phyloP scores from a whole-genome alignment of 352 stramenopile species.

The Salisapilia sapeloensis region DNA sequence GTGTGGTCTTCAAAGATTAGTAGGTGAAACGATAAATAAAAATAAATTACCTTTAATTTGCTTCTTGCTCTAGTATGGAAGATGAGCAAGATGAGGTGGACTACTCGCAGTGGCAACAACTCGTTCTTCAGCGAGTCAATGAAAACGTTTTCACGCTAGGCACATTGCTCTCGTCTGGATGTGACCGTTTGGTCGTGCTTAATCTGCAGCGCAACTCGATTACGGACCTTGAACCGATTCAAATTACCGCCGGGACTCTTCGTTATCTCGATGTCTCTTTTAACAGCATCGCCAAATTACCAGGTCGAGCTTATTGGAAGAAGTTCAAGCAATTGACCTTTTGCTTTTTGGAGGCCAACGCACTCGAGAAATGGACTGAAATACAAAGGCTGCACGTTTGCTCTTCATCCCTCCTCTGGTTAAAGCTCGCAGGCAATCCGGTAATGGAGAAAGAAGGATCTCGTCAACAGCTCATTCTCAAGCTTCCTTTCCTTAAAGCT shows the following conservation, averaged over 20 bases:
- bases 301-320: constrained; percentile 24
- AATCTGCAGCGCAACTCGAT: constrained; percentile 45
- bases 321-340: constrained; percentile 24
- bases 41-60: too few species aligned
- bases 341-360: constrained; percentile 44
- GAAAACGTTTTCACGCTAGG: constrained; percentile 15
- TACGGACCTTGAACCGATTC: constrained; percentile 29
- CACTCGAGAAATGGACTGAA: constrained; percentile 22
- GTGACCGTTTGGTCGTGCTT: constrained; percentile 35
- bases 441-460: constrained; percentile 31
- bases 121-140: constrained; percentile 30
- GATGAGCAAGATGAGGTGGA: constrained; percentile 4
- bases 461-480: constrained; percentile 51
- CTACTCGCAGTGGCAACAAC: constrained; percentile 20
- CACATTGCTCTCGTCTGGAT: constrained; percentile 15
- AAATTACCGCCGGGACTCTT: constrained; percentile 16
- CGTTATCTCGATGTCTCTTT: constrained; percentile 36
- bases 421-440: constrained; percentile 38
- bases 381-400: constrained; percentile 26
- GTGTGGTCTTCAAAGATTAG: too few species aligned
- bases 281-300: constrained; percentile 31
- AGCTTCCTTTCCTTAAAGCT: constrained; percentile 32
- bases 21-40: too few species aligned
- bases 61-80: too few species aligned
- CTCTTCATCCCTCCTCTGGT: constrained; percentile 22